A percentile compares a stretch with the other conserved stretches of the same genome.
These are phyloP conservation scores for Dentiscutata heterogama DNA, from an alignment of 371 early-diverging fungal species.

Conservation along the genomic window DNA sequence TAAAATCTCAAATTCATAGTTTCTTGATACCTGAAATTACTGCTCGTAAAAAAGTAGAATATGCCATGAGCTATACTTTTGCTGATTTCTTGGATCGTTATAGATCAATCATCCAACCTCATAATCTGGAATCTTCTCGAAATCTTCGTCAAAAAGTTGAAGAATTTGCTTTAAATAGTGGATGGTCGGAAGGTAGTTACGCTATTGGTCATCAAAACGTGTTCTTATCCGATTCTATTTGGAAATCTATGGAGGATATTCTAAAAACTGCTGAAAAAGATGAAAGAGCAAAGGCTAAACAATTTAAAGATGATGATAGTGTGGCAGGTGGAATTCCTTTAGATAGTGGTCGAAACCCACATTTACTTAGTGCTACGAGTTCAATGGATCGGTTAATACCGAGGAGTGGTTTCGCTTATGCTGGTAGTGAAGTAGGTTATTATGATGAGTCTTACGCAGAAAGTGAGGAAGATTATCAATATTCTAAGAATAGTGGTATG, in stretches of 20 bases:
- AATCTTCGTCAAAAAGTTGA: slow-evolving; percentile 57
- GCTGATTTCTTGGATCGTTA: slow-evolving; percentile 76
- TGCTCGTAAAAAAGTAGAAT: slow-evolving; percentile 63
- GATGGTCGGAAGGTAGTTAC: slow-evolving; percentile 51
- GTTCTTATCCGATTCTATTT: slow-evolving; percentile 76
- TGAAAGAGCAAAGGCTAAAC: slow-evolving; percentile 63
- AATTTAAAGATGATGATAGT: slow-evolving; percentile 52
- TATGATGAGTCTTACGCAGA: slow-evolving; percentile 49
- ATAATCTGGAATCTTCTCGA: slow-evolving; percentile 57
- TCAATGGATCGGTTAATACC: slow-evolving; percentile 50
- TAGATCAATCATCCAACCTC: slow-evolving; percentile 49
- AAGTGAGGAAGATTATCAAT: slow-evolving; percentile 43
- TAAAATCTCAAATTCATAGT: slow-evolving; percentile 74
- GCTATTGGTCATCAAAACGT: slow-evolving; percentile 70
- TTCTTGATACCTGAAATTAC: slow-evolving; percentile 73
- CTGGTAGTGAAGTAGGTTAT: slow-evolving; percentile 48
- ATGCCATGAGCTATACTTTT: slow-evolving; percentile 70
- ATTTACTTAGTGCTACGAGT: slow-evolving; percentile 56
- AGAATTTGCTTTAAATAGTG: slow-evolving; percentile 58
- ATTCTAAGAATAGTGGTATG: slow-evolving; percentile 24
- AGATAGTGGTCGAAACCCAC: slow-evolving; percentile 55
- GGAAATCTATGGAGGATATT: slow-evolving; percentile 84
- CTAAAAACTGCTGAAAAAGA: slow-evolving; percentile 80
- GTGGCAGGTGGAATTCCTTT: slow-evolving; percentile 44
- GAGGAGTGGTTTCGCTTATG: slow-evolving; percentile 45